Conservation (phyloP, 495 filamentous ascomycete genomes). For the Penicillium paxilli region DNA sequence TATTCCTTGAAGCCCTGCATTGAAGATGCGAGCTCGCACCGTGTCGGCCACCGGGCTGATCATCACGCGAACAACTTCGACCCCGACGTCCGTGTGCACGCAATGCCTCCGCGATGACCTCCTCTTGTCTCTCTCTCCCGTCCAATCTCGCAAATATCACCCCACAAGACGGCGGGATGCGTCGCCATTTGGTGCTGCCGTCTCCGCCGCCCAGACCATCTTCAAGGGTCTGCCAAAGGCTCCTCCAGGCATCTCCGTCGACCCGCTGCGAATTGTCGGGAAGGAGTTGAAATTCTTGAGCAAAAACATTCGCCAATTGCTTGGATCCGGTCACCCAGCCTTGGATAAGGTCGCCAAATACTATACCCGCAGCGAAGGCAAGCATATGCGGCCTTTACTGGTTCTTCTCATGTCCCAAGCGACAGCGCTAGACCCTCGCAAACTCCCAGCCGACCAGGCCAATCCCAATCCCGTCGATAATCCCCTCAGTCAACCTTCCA, state of each 20-base stretch:
- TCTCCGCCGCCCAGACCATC: conserved; percentile 75
- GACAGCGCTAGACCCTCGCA: conserved; percentile 75
- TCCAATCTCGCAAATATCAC: conserved; percentile 45
- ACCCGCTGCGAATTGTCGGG: conserved; percentile 78
- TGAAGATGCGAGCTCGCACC: conserved; percentile 46
- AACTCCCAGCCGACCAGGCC: conserved; percentile 35
- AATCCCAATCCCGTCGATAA: conserved; percentile 60
- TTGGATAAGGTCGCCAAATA: conserved; percentile 96
- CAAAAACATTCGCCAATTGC: conserved; percentile 81
- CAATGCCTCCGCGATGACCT: conserved; percentile 49
- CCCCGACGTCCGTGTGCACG: conserved; percentile 38
- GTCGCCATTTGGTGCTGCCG: conserved; percentile 66
- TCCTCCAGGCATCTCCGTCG: conserved; percentile 61
- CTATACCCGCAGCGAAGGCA: conserved; percentile 95
- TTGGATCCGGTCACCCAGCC: conserved; percentile 90
- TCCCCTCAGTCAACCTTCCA: conserved; percentile 69
- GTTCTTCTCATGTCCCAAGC: conserved; percentile 95
- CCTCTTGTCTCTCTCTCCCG: conserved; percentile 18
- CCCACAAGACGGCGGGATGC: conserved; percentile 42
- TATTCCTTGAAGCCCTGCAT: conserved; percentile 5
- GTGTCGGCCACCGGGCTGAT: conserved; percentile 41
- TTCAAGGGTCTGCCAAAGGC: conserved; percentile 69
- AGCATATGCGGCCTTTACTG: conserved; percentile 91
- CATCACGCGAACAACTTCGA: conserved; percentile 35
- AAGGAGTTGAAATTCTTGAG: conserved; percentile 95